Conservation (phyloP, 352 stramenopile genomes). For the Phytopythium ostracodes region DNA sequence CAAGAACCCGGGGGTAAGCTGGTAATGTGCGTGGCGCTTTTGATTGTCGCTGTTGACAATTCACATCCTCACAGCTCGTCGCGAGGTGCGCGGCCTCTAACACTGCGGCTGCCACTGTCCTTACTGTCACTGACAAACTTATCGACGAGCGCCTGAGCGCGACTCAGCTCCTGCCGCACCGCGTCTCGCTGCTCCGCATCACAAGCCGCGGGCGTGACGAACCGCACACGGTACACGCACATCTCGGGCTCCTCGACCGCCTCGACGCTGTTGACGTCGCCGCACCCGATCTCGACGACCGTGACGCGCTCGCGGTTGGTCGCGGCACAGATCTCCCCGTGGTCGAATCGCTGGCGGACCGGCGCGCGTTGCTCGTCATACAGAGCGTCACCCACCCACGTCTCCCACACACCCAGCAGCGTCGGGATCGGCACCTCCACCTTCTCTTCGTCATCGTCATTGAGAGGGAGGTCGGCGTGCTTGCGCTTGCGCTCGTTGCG, state of each 20-base stretch:
- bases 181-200: constrained; percentile 16
- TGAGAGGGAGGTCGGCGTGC: constrained; percentile 5
- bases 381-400: constrained; percentile 28
- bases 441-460: constrained; percentile 18
- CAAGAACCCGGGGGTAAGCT: too few species aligned
- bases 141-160: constrained; percentile 9
- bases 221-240: constrained; percentile 86
- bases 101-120: not conserved
- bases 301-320: constrained; percentile 76
- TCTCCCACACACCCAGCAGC: constrained; percentile 59
- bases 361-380: constrained; percentile 21
- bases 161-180: constrained; percentile 5
- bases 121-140: not conserved
- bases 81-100: not conserved
- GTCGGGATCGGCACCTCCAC: constrained; percentile 26
- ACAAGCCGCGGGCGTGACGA: constrained; percentile 69
- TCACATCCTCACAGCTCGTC: constrained; percentile 27
- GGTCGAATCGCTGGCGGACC: constrained; percentile 51
- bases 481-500: constrained; percentile 45
- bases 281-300: constrained; percentile 77
- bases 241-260: constrained; percentile 88
- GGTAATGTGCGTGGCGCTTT: not conserved
- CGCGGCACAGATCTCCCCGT: constrained; percentile 74
- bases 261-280: constrained; percentile 64
- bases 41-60: not conserved